Conservation (phyloP, 371 early-diverging fungal species). For the Mortierella sp. region DNA sequence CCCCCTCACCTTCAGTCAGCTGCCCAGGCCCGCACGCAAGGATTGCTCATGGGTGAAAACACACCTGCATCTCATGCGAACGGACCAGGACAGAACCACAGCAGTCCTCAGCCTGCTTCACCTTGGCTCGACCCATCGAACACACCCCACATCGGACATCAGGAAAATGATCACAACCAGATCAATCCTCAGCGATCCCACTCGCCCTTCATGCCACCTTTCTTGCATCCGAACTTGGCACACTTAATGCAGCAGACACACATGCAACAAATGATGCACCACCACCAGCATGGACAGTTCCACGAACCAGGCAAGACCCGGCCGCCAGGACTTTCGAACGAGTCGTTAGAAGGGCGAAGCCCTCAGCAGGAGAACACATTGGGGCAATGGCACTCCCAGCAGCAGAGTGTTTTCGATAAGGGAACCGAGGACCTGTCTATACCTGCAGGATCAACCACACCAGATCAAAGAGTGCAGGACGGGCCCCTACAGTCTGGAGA, state of each 20-base stretch:
- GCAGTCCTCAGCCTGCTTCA: neutral
- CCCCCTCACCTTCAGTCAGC: neutral
- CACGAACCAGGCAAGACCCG: neutral
- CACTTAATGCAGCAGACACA: slow-evolving; percentile 42
- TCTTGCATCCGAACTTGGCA: slow-evolving; percentile 44
- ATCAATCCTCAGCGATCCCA: slow-evolving; percentile 13
- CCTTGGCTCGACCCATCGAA: neutral
- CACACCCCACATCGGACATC: neutral
- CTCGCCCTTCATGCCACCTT: slow-evolving; percentile 36
- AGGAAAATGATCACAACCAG: slow-evolving; percentile 17
- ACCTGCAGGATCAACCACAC: neutral
- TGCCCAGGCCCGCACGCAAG: neutral
- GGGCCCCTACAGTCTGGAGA: neutral
- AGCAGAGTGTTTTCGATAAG: neutral
- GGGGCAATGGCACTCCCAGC: neutral
- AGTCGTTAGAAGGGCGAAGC: neutral
- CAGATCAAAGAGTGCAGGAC: neutral
- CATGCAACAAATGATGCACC: slow-evolving; percentile 30
- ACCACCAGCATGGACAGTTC: slow-evolving; percentile 19
- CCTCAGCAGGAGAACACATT: neutral
- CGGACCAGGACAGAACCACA: neutral
- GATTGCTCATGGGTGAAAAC: neutral
- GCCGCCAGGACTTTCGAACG: neutral
- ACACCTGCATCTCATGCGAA: neutral
- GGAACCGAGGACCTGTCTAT: neutral